Conservation (phyloP, 1,284 basidiomycete genomes). For the Athelia sp. region DNA sequence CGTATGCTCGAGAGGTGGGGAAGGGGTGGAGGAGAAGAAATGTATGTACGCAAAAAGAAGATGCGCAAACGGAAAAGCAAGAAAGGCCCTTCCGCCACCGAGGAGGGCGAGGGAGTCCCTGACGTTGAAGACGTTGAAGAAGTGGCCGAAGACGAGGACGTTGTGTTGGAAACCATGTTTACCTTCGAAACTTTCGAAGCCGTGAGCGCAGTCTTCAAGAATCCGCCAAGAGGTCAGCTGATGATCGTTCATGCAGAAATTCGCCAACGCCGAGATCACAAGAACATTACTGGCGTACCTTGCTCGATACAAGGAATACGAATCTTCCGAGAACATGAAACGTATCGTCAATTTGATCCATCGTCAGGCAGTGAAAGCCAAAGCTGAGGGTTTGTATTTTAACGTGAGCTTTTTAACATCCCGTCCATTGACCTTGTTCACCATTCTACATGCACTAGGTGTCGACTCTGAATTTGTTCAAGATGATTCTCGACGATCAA, state of each 20-base stretch:
- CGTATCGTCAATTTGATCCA: conserved; percentile 84
- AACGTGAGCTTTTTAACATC: conserved; percentile 48
- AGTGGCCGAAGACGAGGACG: conserved; percentile 49
- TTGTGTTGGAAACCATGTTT: conserved; percentile 80
- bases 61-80: conserved; percentile 46
- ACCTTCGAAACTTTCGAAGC: conserved; percentile 85
- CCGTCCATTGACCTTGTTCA: conserved; percentile 5
- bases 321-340: conserved; percentile 76
- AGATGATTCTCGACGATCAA: conserved; percentile 74
- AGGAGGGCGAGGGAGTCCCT: conserved; percentile 55
- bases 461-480: conserved; percentile 82
- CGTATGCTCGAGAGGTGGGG: conserved; percentile 86
- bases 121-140: conserved; percentile 59
- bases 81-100: conserved; percentile 35
- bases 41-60: conserved; percentile 77
- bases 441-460: conserved; percentile 49
- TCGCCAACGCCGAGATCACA: conserved; percentile 79
- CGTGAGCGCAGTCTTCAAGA: conserved; percentile 42
- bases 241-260: conserved; percentile 48
- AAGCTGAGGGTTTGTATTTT: conserved; percentile 91
- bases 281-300: conserved; percentile 81
- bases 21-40: conserved; percentile 53
- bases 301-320: conserved; percentile 76
- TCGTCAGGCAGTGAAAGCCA: conserved; percentile 82
- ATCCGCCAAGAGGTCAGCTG: neutral